Evolutionary conservation across 2,329 filamentous ascomycete genomes (phyloP).

Genomic region (Penicillium corylophilum): DNA sequence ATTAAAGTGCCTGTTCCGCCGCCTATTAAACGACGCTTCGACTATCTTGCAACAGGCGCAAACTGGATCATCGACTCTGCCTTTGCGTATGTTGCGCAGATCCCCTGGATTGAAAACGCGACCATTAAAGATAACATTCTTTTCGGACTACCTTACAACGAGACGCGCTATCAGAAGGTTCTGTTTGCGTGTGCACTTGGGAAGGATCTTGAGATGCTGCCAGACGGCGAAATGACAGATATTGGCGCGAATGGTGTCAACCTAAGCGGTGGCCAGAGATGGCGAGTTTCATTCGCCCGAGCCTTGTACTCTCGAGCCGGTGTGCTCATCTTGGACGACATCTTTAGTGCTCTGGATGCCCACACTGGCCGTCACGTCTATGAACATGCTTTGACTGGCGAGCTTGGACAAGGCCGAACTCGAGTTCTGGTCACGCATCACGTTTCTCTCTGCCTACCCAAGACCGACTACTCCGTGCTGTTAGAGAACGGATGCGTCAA

Average conservation of each 20-base stretch:
- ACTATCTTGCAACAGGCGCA: slow-evolving; percentile 64
- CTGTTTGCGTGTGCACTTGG: slow-evolving; percentile 70
- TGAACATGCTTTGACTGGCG: slow-evolving; percentile 70
- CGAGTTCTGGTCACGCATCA: slow-evolving; percentile 80
- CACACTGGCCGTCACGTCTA: slow-evolving; percentile 79
- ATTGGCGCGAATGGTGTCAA: slow-evolving; percentile 85
- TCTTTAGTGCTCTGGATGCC: slow-evolving; percentile 78
- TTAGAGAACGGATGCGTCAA: slow-evolving; percentile 67
- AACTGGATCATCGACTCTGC: slow-evolving; percentile 42
- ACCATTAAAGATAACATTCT: slow-evolving; percentile 76
- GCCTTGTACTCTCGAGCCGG: slow-evolving; percentile 77
- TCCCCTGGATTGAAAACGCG: slow-evolving; percentile 82
- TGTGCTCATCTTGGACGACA: slow-evolving; percentile 76
- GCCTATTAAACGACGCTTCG: slow-evolving; percentile 52
- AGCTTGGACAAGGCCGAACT: slow-evolving; percentile 67
- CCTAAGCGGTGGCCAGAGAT: slow-evolving; percentile 78
- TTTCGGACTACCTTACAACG: slow-evolving; percentile 70
- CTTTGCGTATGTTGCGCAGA: slow-evolving; percentile 74
- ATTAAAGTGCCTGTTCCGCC: slow-evolving; percentile 50
- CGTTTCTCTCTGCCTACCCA: slow-evolving; percentile 67
- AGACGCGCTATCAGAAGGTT: slow-evolving; percentile 68
- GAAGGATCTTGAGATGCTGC: slow-evolving; percentile 73
- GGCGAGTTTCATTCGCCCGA: slow-evolving; percentile 76
- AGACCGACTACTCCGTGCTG: slow-evolving; percentile 71
- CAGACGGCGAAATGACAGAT: slow-evolving; percentile 75